A percentile compares a stretch with the other conserved stretches of the same genome.
phyloP scores from a whole-genome alignment of 768 basidiomycete genomes.

The Pleurotus cornucopiae region DNA sequence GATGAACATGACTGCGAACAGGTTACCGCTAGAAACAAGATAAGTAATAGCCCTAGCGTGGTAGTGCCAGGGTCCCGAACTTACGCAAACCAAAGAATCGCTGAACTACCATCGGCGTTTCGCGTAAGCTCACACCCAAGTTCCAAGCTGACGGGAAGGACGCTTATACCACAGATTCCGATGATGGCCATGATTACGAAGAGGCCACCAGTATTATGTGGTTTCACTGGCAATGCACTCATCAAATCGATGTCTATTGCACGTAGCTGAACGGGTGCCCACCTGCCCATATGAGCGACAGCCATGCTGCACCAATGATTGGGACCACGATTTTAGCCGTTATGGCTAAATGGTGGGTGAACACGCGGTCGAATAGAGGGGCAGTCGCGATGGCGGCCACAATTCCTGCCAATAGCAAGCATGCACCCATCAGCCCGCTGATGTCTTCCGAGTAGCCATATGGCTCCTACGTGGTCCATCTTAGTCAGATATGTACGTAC shows the following conservation, averaged over 20 bases:
- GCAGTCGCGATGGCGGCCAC: slow-evolving; percentile 63
- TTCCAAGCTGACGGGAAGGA: slow-evolving; percentile 76
- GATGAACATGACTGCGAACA: slow-evolving; percentile 58
- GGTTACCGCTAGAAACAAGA: slow-evolving; percentile 48
- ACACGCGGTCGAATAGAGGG: slow-evolving; percentile 79
- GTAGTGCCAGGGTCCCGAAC: slow-evolving; percentile 14
- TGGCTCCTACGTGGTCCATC: slow-evolving; percentile 45
- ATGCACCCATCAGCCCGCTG: slow-evolving; percentile 69
- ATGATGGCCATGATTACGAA: slow-evolving; percentile 68
- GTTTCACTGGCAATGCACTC: slow-evolving; percentile 41
- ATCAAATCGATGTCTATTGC: no score
- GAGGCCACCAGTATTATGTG: slow-evolving; percentile 53
- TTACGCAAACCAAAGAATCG: slow-evolving; percentile 72
- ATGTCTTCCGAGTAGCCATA: slow-evolving; percentile 63
- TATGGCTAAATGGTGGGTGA: slow-evolving; percentile 66
- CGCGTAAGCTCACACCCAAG: slow-evolving; percentile 77
- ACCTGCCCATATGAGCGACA: slow-evolving; percentile 82
- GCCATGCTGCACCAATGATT: slow-evolving; percentile 57
- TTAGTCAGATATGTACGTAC: background rate
- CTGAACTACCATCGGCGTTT: slow-evolving; percentile 74
- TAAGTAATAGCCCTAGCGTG: background rate
- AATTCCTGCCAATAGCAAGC: slow-evolving; percentile 66
- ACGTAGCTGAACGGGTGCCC: no score
- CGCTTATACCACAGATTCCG: slow-evolving; percentile 59
- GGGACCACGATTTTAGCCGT: slow-evolving; percentile 61